Evolutionary conservation across 257 asterid species (phyloP).

Genomic region (Pogostemon cablin): DNA sequence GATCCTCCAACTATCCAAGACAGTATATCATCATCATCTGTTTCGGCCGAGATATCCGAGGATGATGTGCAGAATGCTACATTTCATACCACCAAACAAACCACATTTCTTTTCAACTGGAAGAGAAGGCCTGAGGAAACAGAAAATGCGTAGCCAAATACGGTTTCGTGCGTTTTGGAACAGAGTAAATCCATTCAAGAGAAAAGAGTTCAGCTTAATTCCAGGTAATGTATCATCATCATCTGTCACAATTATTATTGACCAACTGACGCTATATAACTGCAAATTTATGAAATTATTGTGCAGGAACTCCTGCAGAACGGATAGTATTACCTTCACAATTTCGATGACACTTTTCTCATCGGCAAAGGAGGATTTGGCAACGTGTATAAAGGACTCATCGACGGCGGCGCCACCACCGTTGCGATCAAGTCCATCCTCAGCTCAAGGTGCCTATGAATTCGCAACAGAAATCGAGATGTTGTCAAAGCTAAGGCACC

Average conservation of each 20-base stretch:
- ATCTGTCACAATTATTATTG: not conserved
- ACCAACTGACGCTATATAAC: not conserved
- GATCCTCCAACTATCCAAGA: constrained; percentile 16
- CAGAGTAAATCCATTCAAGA: constrained; percentile 7
- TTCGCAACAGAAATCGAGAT: not conserved
- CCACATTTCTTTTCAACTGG: constrained; percentile 16
- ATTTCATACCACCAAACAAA: constrained; percentile 7
- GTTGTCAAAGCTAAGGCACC: constrained; percentile 26
- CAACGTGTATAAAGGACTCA: constrained; percentile 20
- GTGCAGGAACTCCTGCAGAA: not conserved
- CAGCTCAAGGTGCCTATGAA: not conserved
- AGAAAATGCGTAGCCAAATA: not conserved
- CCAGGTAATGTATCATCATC: not conserved
- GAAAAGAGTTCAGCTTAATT: not conserved
- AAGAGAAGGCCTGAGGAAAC: not conserved
- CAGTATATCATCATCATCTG: not conserved
- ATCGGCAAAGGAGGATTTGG: constrained; percentile 30
- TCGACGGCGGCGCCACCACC: constrained; percentile 8
- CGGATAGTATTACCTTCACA: constrained; percentile 22
- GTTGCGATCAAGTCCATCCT: constrained; percentile 25
- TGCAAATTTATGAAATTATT: not conserved
- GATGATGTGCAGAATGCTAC: not conserved
- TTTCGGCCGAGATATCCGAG: constrained; percentile 4
- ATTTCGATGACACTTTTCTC: constrained; percentile 38
- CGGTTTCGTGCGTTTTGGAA: constrained; percentile 21